phyloP scores from a whole-genome alignment of 192 early-diverging fungal genomes.

The Helicostylum pulchrum region DNA sequence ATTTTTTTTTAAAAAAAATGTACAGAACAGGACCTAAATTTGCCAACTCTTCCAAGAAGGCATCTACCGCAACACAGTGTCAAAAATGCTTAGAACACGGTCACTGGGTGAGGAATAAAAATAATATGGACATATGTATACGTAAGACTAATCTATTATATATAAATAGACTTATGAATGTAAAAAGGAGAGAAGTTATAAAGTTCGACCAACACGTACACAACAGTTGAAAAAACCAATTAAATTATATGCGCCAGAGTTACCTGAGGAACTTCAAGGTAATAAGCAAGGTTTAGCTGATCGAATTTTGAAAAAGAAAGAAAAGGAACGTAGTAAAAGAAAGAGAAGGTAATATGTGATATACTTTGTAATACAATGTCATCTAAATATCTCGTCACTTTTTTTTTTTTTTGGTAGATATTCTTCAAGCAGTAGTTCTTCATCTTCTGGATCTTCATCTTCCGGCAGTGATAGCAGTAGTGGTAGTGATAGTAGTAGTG shows the following conservation, averaged over 20 bases:
- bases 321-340: constrained; percentile 33
- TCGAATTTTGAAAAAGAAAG: constrained; percentile 45
- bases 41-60: constrained; percentile 28
- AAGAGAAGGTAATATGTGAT: neutral
- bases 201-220: constrained; percentile 52
- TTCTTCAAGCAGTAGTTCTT: constrained; percentile 9
- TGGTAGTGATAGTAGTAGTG: neutral
- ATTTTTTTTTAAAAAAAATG: constrained; percentile 13
- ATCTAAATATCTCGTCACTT: constrained; percentile 4
- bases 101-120: constrained; percentile 42
- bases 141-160: neutral
- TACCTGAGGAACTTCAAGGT: constrained; percentile 44
- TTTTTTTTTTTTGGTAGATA: constrained; percentile 4
- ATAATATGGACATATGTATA: neutral
- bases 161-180: constrained; percentile 49
- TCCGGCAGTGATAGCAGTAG: constrained; percentile 10
- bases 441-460: constrained; percentile 19
- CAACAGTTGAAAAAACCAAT: constrained; percentile 58
- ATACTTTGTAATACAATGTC: neutral
- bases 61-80: constrained; percentile 49
- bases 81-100: constrained; percentile 59
- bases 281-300: constrained; percentile 43
- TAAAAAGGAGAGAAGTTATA: constrained; percentile 43
- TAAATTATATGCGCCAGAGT: constrained; percentile 41
- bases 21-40: constrained; percentile 35